Percentiles rank a stretch among this genome's conserved stretches.
Conservation (phyloP, 345 rosid species). For the Citrus sinensis region DNA sequence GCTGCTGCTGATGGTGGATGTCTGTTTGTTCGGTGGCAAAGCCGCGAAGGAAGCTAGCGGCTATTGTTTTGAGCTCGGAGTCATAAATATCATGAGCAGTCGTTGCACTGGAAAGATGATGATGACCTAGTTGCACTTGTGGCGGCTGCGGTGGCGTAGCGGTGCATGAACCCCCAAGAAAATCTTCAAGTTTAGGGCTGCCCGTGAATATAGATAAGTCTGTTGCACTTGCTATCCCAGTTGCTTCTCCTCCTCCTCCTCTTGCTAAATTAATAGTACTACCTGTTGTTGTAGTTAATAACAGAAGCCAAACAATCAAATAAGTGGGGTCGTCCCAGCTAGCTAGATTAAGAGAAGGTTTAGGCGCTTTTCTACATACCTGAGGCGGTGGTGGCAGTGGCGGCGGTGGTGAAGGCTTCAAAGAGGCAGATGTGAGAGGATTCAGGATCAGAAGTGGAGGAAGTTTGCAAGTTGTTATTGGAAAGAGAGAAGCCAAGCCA, state of each 20-base stretch:
- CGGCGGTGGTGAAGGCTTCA: slow-evolving; percentile 38
- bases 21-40: slow-evolving; percentile 30
- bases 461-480: slow-evolving; percentile 22
- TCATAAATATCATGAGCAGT: slow-evolving; percentile 43
- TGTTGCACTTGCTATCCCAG: slow-evolving; percentile 24
- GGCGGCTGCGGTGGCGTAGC: slow-evolving; percentile 19
- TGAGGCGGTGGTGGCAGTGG: slow-evolving; percentile 25
- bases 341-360: no score
- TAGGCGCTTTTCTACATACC: slow-evolving; percentile 13
- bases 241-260: slow-evolving; percentile 24
- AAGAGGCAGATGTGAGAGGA: slow-evolving; percentile 42
- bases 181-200: slow-evolving; percentile 71
- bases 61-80: slow-evolving; percentile 72
- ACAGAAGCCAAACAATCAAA: no score
- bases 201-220: slow-evolving; percentile 49
- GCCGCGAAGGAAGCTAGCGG: slow-evolving; percentile 72
- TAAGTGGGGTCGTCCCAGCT: no score
- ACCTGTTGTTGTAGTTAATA: slow-evolving; percentile 1
- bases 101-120: slow-evolving; percentile 29
- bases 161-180: slow-evolving; percentile 51
- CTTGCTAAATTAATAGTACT: not conserved
- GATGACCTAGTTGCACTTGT: slow-evolving; percentile 17
- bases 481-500: slow-evolving; percentile 65
- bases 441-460: slow-evolving; percentile 15
- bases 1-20: slow-evolving; percentile 6